Base-by-base conservation (phyloP, 306 rosid species). In the Trifolium fragiferum region DNA sequence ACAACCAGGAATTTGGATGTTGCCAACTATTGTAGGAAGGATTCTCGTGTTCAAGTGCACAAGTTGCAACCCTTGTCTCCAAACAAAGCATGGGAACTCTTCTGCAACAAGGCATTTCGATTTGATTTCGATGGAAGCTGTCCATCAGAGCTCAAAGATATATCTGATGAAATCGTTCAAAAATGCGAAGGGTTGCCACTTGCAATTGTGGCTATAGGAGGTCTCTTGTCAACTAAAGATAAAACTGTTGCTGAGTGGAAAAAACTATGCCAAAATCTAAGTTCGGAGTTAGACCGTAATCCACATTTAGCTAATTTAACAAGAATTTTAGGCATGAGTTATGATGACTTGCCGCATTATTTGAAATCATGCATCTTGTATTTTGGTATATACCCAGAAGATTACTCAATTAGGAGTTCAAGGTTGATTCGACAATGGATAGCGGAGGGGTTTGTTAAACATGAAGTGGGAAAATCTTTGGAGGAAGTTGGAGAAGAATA, bases 301-400 rank as follows among this genome's bases (percentile, higher is more conserved):
- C 58, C 58, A 18, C 21, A 51, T 51, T 51, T 51, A 16, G 12
- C 23, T 51, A 51, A 51, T 41, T 10, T 58, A 23, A 25, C 30
- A 4, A 72, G 54, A 60, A 59, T 73, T 30, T 73, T 73, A 43
- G 68, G 32, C 10, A 51, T 73, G 4, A 73, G 83, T 21, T 73
- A 54, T 59, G 63, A 65, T 32, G 83, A 73, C 30, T 40, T 73
- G 37, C 83, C 83, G 6, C 25, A 57, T 43, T 50, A 73, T 66
- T 46, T 76, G 30, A 76, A 66, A 40, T 41, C 80, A 2, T 76
- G 80, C 1, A 11, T 66, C 10, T 57, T 79, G 33, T 79, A 73
- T 49, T 73, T 80, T 67, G 83, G 79, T 7, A 59, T 80, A 20
- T 80, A 66, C 40, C 76, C 79, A 2, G 66, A 49, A 23, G 71